Conservation (phyloP, 345 rosid genomes). For the Stellera chamaejasme region DNA sequence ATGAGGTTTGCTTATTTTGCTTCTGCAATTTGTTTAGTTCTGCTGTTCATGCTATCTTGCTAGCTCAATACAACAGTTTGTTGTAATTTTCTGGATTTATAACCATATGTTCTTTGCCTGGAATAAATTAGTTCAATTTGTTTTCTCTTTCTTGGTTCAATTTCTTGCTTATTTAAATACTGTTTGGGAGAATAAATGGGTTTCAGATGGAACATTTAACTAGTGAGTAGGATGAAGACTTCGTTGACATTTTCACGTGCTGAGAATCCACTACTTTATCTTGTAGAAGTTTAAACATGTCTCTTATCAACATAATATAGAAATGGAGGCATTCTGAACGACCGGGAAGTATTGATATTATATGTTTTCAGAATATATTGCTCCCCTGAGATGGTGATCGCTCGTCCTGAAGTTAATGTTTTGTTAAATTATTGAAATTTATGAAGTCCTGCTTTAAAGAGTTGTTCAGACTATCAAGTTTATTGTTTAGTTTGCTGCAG, state of each 20-base stretch:
- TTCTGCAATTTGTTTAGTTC: background rate
- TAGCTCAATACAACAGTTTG: too few species aligned
- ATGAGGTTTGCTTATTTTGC: constrained; percentile 11
- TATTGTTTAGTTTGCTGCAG: background rate
- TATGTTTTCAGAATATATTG: background rate
- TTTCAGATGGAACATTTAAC: too few species aligned
- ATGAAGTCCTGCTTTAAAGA: background rate
- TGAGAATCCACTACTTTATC: too few species aligned
- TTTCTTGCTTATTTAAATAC: background rate
- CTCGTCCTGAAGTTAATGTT: background rate
- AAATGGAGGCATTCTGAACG: too few species aligned
- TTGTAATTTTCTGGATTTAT: background rate
- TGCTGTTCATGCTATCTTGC: too few species aligned
- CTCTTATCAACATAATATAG: too few species aligned
- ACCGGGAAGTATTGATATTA: too few species aligned
- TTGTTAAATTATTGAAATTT: background rate
- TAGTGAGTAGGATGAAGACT: too few species aligned
- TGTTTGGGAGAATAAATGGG: background rate
- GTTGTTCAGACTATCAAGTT: background rate
- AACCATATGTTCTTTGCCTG: background rate
- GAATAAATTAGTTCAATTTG: background rate
- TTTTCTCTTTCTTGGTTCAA: background rate
- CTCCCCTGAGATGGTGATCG: background rate
- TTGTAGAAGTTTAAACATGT: too few species aligned
- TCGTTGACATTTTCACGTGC: too few species aligned